Conservation (phyloP, 495 filamentous ascomycete genomes). For the Jackrogersella minutella region DNA sequence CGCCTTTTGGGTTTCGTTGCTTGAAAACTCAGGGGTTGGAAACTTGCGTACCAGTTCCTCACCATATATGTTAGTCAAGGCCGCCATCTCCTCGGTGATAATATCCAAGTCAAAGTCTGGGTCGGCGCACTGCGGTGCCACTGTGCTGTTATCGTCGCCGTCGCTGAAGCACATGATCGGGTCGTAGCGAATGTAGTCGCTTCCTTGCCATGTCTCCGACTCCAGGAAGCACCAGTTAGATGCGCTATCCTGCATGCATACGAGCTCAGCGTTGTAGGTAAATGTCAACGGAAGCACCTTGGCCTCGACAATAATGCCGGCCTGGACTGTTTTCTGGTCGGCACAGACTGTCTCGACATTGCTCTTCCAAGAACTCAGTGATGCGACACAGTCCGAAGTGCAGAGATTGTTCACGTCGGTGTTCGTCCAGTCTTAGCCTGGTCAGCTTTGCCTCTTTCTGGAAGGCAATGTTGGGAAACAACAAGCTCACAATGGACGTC, state of each 20-base stretch:
- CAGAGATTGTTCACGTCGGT: not conserved
- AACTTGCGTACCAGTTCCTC: not conserved
- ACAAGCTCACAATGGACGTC: not conserved
- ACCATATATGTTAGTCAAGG: not conserved
- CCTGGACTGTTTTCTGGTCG: not conserved
- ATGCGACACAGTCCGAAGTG: not conserved
- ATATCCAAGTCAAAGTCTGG: not conserved
- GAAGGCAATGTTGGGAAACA: not conserved
- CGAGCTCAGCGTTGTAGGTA: not conserved
- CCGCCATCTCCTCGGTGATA: not conserved
- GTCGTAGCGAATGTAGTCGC: not conserved
- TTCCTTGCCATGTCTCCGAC: not conserved
- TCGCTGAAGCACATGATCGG: not conserved
- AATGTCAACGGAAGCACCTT: not conserved
- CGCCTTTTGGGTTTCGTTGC: no score
- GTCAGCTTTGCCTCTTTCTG: not conserved
- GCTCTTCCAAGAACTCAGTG: not conserved
- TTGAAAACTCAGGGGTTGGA: not conserved
- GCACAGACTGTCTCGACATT: not conserved
- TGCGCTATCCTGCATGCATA: not conserved
- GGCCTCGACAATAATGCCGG: not conserved
- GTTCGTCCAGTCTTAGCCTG: not conserved
- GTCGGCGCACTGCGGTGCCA: not conserved
- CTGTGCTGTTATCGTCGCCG: not conserved
- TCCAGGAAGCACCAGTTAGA: not conserved